phyloP scores from a whole-genome alignment of 441 rosid genomes.

The Adansonia madagascariensis region DNA sequence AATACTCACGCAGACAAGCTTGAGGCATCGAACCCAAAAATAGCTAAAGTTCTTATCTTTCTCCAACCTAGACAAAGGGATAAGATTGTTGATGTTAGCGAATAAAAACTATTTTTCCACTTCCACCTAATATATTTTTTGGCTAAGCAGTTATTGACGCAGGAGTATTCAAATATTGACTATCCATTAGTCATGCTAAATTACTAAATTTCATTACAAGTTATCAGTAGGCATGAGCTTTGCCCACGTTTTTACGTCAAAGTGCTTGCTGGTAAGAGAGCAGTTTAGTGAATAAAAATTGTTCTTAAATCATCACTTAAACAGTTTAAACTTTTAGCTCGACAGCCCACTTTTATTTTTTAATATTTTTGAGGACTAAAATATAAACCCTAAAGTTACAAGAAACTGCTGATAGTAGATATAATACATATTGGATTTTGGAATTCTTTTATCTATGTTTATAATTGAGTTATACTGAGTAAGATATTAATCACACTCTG shows the following conservation, averaged over 20 bases:
- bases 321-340: background rate
- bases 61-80: conserved; percentile 60
- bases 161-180: background rate
- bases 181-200: background rate
- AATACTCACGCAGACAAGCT: conserved; percentile 70
- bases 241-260: too few relatives aligned
- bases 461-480: background rate
- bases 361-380: too few relatives aligned
- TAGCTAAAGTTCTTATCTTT: conserved; percentile 77
- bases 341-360: background rate
- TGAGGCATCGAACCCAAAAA: conserved; percentile 62
- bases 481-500: too few relatives aligned
- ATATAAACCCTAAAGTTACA: too few relatives aligned
- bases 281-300: background rate
- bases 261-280: too few relatives aligned
- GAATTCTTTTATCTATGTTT: background rate
- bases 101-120: background rate
- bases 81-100: background rate
- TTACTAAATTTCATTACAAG: background rate
- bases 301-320: background rate
- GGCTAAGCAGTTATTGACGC: background rate
- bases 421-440: too few relatives aligned
- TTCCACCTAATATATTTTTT: background rate
- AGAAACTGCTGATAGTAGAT: too few relatives aligned
- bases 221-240: too few relatives aligned